Evolutionary conservation across 2,329 filamentous ascomycete species (phyloP), one percentile per base, ranked within the genome.

Genomic region (Aureobasidium sp.): DNA sequence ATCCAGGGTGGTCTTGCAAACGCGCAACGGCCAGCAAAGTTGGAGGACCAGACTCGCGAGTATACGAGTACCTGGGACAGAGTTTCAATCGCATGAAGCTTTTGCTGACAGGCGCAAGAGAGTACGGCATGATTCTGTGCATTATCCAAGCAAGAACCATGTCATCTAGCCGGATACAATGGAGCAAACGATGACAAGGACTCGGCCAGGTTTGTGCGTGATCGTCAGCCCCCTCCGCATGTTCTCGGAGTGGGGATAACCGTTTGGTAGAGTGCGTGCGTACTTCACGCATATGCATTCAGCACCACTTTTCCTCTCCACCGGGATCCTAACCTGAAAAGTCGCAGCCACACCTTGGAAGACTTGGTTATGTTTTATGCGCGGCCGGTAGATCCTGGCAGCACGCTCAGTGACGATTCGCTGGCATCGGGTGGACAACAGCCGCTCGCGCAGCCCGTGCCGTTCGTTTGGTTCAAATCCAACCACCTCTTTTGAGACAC

Each of bases 401-500:
- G 12, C 55, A 58, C 42, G 55, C 26, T 42, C 13, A 37, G 41
- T 27, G 20, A 47, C 27, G 42, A 58, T 58, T 58, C 42, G 55
- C 55, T 58, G 42, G 55, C 55, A 42, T 48, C 32, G 41, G 34
- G 55, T 17, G 55, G 55, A 57, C 42, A 32, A n/a, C 42, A 48
- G n/a, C 55, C 55, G 42, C 42, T 23, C 55, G 55, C 8, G 42
- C 41, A 37, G 55, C n/a, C 46, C 23, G 55, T 47, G 29, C 55
- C 42, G 55, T 44, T 58, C 32, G 3, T 23, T 37, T 47, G 29
- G 23, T 58, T 44, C 41, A 10, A 48, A 48, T 20, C 57, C 57
- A 60, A 60, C 57, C 57, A 60, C 57, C 57, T 60, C 46, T 39
- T 59, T 59, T 39, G 34, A 59, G 55, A 48, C 57, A 60, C 26